These are phyloP conservation scores for Clonostachys sp. DNA, from an alignment of 2,329 filamentous ascomycete species.

Conservation along the genomic window DNA sequence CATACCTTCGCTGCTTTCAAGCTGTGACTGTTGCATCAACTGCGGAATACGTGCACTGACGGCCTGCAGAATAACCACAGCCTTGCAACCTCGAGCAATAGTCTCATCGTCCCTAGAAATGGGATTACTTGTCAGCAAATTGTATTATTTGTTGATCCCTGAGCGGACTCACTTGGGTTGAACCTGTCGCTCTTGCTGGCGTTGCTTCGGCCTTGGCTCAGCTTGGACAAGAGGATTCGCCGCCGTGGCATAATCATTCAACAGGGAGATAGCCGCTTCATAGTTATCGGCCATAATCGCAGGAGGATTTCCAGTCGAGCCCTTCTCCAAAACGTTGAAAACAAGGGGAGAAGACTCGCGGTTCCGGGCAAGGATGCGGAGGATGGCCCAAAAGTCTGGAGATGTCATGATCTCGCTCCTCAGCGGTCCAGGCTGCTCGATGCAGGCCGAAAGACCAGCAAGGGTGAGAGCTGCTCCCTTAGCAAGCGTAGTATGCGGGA, in stretches of 20 bases:
- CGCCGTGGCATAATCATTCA: constrained; percentile 86
- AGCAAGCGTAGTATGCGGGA: constrained; percentile 72
- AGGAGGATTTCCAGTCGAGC: constrained; percentile 68
- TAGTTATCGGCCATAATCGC: constrained; percentile 96
- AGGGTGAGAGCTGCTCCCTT: constrained; percentile 73
- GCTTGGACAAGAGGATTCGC: constrained; percentile 67
- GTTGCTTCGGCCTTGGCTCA: constrained; percentile 46
- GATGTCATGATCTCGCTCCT: constrained; percentile 93
- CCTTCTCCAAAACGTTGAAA: constrained; percentile 80
- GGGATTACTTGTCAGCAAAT: not conserved
- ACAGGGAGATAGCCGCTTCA: constrained; percentile 75
- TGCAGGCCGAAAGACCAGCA: constrained; percentile 74
- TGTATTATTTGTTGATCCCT: not conserved
- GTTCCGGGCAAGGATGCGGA: constrained; percentile 68
- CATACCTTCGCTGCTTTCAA: constrained; percentile 78
- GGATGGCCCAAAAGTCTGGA: constrained; percentile 93
- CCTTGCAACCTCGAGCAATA: constrained; percentile 73
- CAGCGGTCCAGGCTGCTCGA: constrained; percentile 71
- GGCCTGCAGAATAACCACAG: constrained; percentile 75
- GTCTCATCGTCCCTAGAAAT: constrained; percentile 39
- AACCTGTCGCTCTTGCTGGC: constrained; percentile 17
- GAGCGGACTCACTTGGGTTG: constrained; percentile 8
- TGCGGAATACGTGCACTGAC: constrained; percentile 78
- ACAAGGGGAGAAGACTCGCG: constrained; percentile 70
- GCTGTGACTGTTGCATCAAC: constrained; percentile 87